Evolutionary conservation across 441 rosid species (phyloP).

Genomic region (Bocquillonia castaneifolia): DNA sequence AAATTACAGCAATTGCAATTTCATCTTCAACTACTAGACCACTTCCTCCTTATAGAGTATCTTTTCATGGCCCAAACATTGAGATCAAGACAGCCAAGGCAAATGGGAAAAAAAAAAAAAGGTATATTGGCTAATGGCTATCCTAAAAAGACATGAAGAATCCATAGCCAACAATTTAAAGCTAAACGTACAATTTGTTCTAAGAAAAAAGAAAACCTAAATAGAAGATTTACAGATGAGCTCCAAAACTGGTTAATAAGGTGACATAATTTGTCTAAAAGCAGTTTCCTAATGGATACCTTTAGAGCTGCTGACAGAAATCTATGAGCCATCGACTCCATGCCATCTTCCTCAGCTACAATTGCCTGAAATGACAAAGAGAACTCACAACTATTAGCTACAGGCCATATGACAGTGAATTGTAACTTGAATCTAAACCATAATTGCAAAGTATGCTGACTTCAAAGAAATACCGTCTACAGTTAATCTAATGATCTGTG

Average conservation of each 20-base stretch:
- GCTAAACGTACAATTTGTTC: background rate
- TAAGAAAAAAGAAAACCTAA: background rate
- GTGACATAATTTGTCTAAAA: slow-evolving; percentile 11
- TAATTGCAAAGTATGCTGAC: background rate
- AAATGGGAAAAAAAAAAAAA: background rate
- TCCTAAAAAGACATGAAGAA: background rate
- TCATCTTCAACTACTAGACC: background rate
- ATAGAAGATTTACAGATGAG: background rate
- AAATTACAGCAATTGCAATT: no score
- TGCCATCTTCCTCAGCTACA: slow-evolving; percentile 92
- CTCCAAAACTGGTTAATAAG: background rate
- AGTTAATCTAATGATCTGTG: background rate
- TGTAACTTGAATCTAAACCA: background rate
- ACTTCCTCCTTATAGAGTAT: background rate
- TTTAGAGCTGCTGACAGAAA: slow-evolving; percentile 93
- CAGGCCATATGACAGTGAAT: background rate
- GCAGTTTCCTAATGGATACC: slow-evolving; percentile 36
- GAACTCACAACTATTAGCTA: background rate
- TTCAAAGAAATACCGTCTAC: background rate
- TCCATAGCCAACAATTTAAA: background rate
- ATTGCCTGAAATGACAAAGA: slow-evolving; percentile 48
- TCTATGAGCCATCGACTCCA: slow-evolving; percentile 92
- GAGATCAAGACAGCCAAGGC: background rate
- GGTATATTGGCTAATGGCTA: background rate
- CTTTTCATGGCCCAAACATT: background rate